A percentile compares a stretch with the other conserved stretches of the same genome.
These are phyloP conservation scores for Grosmannia huntii DNA, from an alignment of 2,329 filamentous ascomycete species.

Conservation along the genomic window DNA sequence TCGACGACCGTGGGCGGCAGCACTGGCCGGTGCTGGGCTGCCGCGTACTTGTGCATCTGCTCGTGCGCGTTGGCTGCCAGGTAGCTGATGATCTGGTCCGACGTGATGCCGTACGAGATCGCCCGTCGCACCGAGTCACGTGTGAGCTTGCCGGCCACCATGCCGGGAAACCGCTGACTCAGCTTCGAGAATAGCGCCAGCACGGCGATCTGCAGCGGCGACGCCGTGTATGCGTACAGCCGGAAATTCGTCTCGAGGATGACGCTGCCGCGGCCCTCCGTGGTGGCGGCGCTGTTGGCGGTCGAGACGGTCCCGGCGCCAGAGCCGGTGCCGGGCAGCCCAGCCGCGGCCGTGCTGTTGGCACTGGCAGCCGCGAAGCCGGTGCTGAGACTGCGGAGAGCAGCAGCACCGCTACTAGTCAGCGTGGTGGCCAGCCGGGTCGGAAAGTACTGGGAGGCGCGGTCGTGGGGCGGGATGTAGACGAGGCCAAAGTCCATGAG, in stretches of 20 bases:
- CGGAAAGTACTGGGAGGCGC: conserved; percentile 60
- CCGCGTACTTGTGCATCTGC: conserved; percentile 65
- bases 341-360: neutral
- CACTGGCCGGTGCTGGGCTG: conserved; percentile 49
- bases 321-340: neutral
- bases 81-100: conserved; percentile 90
- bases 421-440: conserved; percentile 90
- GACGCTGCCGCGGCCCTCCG: conserved; percentile 62
- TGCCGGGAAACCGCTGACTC: conserved; percentile 82
- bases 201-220: conserved; percentile 86
- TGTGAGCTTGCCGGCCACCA: conserved; percentile 83
- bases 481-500: conserved; percentile 89
- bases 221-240: conserved; percentile 91
- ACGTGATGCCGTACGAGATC: conserved; percentile 81
- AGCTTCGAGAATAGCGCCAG: conserved; percentile 81
- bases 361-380: conserved; percentile 7
- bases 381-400: conserved; percentile 26
- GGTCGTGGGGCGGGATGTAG: conserved; percentile 49
- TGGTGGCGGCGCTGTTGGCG: conserved; percentile 13
- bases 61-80: conserved; percentile 87
- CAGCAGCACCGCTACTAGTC: conserved; percentile 57
- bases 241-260: conserved; percentile 98
- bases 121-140: conserved; percentile 79
- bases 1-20: conserved; percentile 93
- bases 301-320: conserved; percentile 10